phyloP scores from a whole-genome alignment of 164 flowering plant species.

The Cinnamomum micranthum region DNA sequence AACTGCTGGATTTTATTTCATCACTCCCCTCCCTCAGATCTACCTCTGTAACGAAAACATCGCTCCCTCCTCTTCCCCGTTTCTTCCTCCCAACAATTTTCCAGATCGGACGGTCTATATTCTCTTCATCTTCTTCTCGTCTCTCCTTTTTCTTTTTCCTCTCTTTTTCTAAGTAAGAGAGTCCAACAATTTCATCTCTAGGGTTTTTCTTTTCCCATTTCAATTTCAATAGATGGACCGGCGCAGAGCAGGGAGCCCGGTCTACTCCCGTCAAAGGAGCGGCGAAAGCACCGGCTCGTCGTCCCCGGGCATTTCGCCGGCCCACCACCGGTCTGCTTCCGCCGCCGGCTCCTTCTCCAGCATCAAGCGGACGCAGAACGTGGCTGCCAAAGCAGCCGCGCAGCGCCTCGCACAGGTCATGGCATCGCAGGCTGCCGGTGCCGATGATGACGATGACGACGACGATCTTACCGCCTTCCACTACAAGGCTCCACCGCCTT shows the following conservation, averaged over 20 bases:
- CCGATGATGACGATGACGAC: slow-evolving; percentile 63
- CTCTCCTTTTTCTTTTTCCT: not conserved
- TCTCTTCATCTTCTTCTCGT: not conserved
- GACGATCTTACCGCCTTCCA: slow-evolving; percentile 77
- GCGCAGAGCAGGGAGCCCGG: slow-evolving; percentile 70
- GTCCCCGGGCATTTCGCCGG: slow-evolving; percentile 84
- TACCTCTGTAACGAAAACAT: not conserved
- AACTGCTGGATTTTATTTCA: not conserved
- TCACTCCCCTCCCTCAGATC: not conserved
- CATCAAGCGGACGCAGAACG: slow-evolving; percentile 82
- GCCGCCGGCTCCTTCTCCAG: slow-evolving; percentile 44
- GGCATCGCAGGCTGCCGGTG: slow-evolving; percentile 69
- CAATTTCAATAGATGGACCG: slow-evolving; percentile 57
- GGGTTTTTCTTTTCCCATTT: not conserved
- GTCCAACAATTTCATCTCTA: not conserved
- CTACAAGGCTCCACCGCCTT: slow-evolving; percentile 29
- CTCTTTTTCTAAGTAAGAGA: slow-evolving; percentile 2
- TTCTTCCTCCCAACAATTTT: slow-evolving; percentile 2
- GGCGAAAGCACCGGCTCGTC: slow-evolving; percentile 79
- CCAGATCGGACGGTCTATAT: slow-evolving; percentile 12
- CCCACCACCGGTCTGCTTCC: slow-evolving; percentile 35
- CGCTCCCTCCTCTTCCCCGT: not conserved
- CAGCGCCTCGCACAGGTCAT: slow-evolving; percentile 88
- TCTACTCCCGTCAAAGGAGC: slow-evolving; percentile 77
- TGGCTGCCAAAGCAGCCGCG: slow-evolving; percentile 95